These are phyloP conservation scores for Colletotrichum karsti DNA, from an alignment of 2,329 filamentous ascomycete genomes.

Conservation along the genomic window DNA sequence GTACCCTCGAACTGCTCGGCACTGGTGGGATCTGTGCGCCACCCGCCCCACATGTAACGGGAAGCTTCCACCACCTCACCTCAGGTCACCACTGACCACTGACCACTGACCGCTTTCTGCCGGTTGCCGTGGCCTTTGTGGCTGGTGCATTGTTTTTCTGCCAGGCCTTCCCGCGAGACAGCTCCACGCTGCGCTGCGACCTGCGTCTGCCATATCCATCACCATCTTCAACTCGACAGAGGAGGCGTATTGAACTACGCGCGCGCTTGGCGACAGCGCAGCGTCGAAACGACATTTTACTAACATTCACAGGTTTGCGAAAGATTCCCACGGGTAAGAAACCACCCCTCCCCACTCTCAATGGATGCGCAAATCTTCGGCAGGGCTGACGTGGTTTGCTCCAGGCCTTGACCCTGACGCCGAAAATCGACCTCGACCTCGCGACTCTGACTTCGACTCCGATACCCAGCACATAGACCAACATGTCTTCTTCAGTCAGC, in stretches of 20 bases:
- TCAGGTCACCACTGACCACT: slow-evolving; percentile 1
- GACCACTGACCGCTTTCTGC: slow-evolving; percentile 21
- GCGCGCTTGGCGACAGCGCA: slow-evolving; percentile 25
- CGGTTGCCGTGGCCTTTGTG: slow-evolving; percentile 24
- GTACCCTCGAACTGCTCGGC: neutral
- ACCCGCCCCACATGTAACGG: slow-evolving; percentile 3
- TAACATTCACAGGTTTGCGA: slow-evolving; percentile 33
- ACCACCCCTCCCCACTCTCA: neutral
- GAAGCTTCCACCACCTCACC: neutral
- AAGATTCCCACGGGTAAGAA: slow-evolving; percentile 1
- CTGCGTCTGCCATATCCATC: slow-evolving; percentile 2
- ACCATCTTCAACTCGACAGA: slow-evolving; percentile 21
- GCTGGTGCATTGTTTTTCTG: slow-evolving; percentile 29
- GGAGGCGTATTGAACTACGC: slow-evolving; percentile 28
- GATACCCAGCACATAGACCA: neutral
- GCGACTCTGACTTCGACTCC: neutral
- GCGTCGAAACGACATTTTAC: slow-evolving; percentile 30
- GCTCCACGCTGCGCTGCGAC: neutral
- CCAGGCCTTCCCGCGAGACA: slow-evolving; percentile 7
- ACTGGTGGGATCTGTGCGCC: slow-evolving; percentile 1
- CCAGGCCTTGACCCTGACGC: slow-evolving; percentile 24
- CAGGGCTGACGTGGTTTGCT: slow-evolving; percentile 3
- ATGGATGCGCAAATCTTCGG: neutral
- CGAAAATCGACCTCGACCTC: slow-evolving; percentile 3
- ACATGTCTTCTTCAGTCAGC: slow-evolving; percentile 40